These are phyloP conservation scores for Clavaria fumosa DNA, from an alignment of 768 basidiomycete species.

Conservation along the genomic window DNA sequence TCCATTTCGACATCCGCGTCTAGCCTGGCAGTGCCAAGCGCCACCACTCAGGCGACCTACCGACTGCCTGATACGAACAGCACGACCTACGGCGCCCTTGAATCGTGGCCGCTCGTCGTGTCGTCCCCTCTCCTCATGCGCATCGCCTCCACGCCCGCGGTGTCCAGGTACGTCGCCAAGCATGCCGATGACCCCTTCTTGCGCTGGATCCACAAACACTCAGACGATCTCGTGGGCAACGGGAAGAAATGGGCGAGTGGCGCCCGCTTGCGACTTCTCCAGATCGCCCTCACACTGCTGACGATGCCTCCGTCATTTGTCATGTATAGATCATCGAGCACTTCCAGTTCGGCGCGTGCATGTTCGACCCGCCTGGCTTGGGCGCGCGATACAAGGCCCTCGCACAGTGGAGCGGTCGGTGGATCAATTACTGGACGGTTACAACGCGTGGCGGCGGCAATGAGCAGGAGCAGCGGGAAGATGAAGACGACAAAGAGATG, in stretches of 20 bases:
- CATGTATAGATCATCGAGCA: conserved; percentile 36
- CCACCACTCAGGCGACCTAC: too few relatives aligned
- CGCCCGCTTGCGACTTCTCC: too few relatives aligned
- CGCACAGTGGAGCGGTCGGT: conserved; percentile 33
- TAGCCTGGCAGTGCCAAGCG: too few relatives aligned
- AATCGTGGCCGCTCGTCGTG: too few relatives aligned
- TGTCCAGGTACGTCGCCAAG: too few relatives aligned
- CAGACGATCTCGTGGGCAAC: conserved; percentile 32
- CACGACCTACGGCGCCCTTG: too few relatives aligned
- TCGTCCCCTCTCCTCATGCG: conserved; percentile 22
- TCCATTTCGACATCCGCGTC: too few relatives aligned
- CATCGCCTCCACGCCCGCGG: conserved; percentile 20
- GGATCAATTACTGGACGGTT: conserved; percentile 50
- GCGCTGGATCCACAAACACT: conserved; percentile 37
- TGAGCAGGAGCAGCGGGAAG: conserved; percentile 1
- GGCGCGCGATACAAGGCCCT: conserved; percentile 32
- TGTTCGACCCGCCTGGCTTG: conserved; percentile 40
- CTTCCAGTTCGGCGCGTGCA: conserved; percentile 41
- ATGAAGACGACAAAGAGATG: not conserved
- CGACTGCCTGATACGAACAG: too few relatives aligned
- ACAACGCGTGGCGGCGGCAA: conserved; percentile 19
- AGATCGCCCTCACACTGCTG: too few relatives aligned
- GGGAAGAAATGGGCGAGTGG: conserved; percentile 37
- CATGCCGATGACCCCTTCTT: conserved; percentile 29
- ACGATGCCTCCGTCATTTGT: too few relatives aligned